These are phyloP conservation scores for Globisporangium perplexum DNA, from an alignment of 352 stramenopile species.

Conservation along the genomic window DNA sequence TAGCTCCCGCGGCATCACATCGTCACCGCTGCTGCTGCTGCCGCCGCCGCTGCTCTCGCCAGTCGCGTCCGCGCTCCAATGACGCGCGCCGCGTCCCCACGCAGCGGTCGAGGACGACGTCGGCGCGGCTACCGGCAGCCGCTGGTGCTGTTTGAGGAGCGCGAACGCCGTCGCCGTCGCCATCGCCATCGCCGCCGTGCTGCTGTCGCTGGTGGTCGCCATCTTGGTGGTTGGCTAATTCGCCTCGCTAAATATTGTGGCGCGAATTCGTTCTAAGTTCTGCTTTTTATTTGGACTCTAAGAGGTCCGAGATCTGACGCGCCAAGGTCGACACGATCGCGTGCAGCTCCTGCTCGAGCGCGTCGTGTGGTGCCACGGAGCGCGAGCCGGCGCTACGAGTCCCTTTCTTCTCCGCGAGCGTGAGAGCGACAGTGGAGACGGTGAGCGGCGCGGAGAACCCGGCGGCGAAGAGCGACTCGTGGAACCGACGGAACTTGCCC, in stretches of 20 bases:
- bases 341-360: conserved; percentile 37
- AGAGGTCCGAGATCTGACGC: conserved; percentile 1
- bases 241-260: not conserved
- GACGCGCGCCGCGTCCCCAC: conserved; percentile 46
- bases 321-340: conserved; percentile 19
- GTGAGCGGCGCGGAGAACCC: conserved; percentile 27
- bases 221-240: not conserved
- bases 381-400: not conserved
- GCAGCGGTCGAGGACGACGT: conserved; percentile 12
- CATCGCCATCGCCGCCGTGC: too few species aligned
- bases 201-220: not conserved
- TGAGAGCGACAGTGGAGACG: conserved; percentile 7
- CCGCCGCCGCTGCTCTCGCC: not conserved
- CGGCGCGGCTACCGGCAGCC: conserved; percentile 4
- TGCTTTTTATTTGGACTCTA: too few species aligned
- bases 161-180: conserved; percentile 13
- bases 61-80: conserved; percentile 21
- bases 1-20: conserved; percentile 49
- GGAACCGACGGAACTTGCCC: conserved; percentile 61
- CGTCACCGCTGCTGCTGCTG: conserved; percentile 16
- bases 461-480: conserved; percentile 25
- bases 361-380: not conserved
- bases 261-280: too few species aligned
- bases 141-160: conserved; percentile 12
- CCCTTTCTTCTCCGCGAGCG: not conserved